Evolutionary conservation across 1,284 basidiomycete genomes (phyloP).

Genomic region (Pseudomicrostroma phylloplanum): DNA sequence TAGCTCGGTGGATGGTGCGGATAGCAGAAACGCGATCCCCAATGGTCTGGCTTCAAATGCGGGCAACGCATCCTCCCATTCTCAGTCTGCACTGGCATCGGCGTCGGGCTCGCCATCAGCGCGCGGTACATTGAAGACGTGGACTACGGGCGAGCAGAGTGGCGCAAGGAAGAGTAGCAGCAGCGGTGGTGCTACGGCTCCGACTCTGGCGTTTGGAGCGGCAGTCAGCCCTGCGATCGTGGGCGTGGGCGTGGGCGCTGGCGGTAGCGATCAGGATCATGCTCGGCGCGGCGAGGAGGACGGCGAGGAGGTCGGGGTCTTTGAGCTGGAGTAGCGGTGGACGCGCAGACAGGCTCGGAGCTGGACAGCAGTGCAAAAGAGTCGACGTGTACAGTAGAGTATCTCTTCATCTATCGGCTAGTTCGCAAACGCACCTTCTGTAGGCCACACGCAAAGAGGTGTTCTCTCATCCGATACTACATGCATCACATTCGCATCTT

Average conservation of each 20-base stretch:
- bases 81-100: conserved; percentile 6
- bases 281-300: conserved; percentile 27
- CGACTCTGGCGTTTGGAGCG: conserved; percentile 21
- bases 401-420: too few species aligned
- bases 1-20: too few species aligned
- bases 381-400: too few species aligned
- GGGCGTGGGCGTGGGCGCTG: conserved; percentile 16
- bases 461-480: too few species aligned
- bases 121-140: conserved; percentile 4
- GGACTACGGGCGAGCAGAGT: conserved; percentile 12
- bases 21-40: too few species aligned
- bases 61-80: conserved; percentile 16
- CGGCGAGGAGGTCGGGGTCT: conserved; percentile 45
- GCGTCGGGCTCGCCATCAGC: conserved; percentile 7
- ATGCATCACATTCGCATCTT: too few species aligned
- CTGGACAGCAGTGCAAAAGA: not conserved
- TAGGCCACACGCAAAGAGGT: too few species aligned
- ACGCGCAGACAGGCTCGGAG: not conserved
- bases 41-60: conserved; percentile 5
- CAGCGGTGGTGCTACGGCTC: conserved; percentile 20
- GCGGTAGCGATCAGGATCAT: conserved; percentile 17
- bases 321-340: conserved; percentile 40
- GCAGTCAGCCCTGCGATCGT: conserved; percentile 9
- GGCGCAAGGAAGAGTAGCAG: not conserved
- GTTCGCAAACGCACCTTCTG: too few species aligned